Evolutionary conservation across 2,329 filamentous ascomycete species (phyloP).

Genomic region (Lasiodiplodia sp.): DNA sequence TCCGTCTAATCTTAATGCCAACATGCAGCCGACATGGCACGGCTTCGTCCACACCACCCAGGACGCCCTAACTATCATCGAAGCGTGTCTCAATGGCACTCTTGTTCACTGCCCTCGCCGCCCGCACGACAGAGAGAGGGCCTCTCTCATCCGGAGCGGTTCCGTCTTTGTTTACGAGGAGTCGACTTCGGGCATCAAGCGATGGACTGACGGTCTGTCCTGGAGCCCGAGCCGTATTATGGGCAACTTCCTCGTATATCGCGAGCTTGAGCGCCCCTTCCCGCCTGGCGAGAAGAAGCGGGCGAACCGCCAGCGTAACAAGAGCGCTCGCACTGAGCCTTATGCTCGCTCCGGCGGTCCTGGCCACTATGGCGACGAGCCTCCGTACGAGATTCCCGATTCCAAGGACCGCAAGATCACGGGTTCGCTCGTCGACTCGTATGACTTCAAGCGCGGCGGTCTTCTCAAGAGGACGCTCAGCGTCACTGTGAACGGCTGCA

Average conservation of each 20-base stretch:
- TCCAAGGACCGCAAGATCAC: constrained; percentile 67
- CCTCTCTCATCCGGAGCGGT: constrained; percentile 79
- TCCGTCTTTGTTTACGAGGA: constrained; percentile 90
- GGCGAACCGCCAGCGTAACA: constrained; percentile 62
- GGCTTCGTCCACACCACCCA: constrained; percentile 73
- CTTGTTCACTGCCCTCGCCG: constrained; percentile 80
- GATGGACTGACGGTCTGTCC: constrained; percentile 90
- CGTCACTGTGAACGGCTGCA: constrained; percentile 74
- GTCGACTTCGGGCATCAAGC: constrained; percentile 86
- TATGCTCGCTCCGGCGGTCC: constrained; percentile 53
- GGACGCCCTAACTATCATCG: constrained; percentile 82
- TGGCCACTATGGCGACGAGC: constrained; percentile 15
- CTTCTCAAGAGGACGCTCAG: constrained; percentile 94
- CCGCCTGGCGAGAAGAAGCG: constrained; percentile 85
- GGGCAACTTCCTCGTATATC: constrained; percentile 85
- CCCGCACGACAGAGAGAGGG: constrained; percentile 84
- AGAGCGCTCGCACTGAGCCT: constrained; percentile 58
- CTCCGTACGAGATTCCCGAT: constrained; percentile 44
- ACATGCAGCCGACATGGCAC: constrained; percentile 69
- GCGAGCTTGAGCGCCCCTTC: constrained; percentile 80
- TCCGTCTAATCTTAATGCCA: constrained; percentile 36
- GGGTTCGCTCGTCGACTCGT: constrained; percentile 87
- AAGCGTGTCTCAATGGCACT: constrained; percentile 75
- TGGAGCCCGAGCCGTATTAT: constrained; percentile 91
- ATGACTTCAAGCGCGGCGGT: constrained; percentile 82